phyloP scores from a whole-genome alignment of 306 rosid genomes.

The Trifolium pratense region DNA sequence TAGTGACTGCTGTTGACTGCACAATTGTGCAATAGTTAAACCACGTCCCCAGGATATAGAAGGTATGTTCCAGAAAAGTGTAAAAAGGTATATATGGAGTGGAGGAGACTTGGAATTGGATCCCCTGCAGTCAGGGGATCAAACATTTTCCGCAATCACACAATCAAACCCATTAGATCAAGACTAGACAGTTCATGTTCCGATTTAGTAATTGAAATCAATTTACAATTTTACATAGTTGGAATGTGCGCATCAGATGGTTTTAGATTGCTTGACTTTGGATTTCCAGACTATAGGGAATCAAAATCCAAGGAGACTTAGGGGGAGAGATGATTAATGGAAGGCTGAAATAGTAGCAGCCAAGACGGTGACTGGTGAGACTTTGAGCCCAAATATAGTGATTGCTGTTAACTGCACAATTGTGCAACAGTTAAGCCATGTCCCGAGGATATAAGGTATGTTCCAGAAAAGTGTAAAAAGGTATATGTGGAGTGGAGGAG shows the following conservation, averaged over 20 bases:
- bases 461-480: slow-evolving; percentile 4
- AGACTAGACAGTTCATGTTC: not conserved
- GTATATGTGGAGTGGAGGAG: not conserved
- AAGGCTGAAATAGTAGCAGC: not conserved
- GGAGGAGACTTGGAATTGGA: not conserved
- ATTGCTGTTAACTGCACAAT: not conserved
- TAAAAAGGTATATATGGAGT: not conserved
- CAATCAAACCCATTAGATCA: not conserved
- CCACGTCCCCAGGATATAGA: not conserved
- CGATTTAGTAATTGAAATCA: not conserved
- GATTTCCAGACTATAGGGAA: not conserved
- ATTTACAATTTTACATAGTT: not conserved
- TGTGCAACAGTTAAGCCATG: slow-evolving; percentile 2
- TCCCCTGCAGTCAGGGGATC: not conserved
- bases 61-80: slow-evolving; percentile 13
- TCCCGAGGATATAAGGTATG: slow-evolving; percentile 1
- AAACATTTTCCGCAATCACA: not conserved
- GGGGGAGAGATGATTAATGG: not conserved
- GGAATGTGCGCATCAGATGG: not conserved
- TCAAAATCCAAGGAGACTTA: not conserved
- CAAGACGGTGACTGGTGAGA: not conserved
- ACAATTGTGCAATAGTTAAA: not conserved
- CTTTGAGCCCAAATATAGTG: not conserved
- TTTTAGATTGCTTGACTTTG: not conserved
- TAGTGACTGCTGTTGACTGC: not conserved